Base-by-base conservation (phyloP, 108 stramenopile genomes). In the Pelagomonas calceolata region DNA sequence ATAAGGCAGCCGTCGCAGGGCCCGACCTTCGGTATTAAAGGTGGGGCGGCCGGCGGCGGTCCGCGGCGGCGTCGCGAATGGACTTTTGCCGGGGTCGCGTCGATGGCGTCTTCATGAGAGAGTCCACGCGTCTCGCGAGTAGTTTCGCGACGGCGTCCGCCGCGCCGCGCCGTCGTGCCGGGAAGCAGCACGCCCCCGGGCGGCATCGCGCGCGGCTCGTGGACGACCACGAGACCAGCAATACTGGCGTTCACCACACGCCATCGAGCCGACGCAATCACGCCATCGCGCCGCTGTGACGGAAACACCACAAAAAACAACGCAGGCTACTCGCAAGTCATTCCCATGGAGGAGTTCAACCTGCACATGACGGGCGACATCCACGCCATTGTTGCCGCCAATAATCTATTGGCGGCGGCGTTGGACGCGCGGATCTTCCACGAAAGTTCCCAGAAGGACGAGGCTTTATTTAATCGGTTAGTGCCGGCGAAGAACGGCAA, bases 11-110 rank as follows among this genome's bases (percentile, higher is more conserved):
- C 84, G 26, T 81, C 79, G 31, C 95, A 96, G 77, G 98, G 98
- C 30, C 98, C 96, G 34, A 98, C 98, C 44, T 98, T 99, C 81
- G 98, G 98, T 31, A 96, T 99, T 83, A 99, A 99, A 83, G 98
- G 98, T 1, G 96, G 97, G 26, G 97, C 97, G 63, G 95, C 95
- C 12, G 97, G 97, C 12, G 97, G 95, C 31, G 94, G n/a, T 73
- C 30, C 73, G 78, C 77, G 77, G 72, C 29, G 73, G 71, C 35
- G 17, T 36, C 12, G 34, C 66, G n/a, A n/a, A n/a, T n/a, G n/a
- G n/a, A n/a, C n/a, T n/a, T n/a, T n/a, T n/a, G n/a, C n/a, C n/a
- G n/a, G n/a, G n/a, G n/a, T n/a, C n/a, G n/a, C n/a, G n/a, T n/a
- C n/a, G n/a, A n/a, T n/a, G n/a, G n/a, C n/a, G n/a, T n/a, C n/a